Base-by-base conservation (phyloP, 2,329 filamentous ascomycete genomes). In the Diplodia intermedia region DNA sequence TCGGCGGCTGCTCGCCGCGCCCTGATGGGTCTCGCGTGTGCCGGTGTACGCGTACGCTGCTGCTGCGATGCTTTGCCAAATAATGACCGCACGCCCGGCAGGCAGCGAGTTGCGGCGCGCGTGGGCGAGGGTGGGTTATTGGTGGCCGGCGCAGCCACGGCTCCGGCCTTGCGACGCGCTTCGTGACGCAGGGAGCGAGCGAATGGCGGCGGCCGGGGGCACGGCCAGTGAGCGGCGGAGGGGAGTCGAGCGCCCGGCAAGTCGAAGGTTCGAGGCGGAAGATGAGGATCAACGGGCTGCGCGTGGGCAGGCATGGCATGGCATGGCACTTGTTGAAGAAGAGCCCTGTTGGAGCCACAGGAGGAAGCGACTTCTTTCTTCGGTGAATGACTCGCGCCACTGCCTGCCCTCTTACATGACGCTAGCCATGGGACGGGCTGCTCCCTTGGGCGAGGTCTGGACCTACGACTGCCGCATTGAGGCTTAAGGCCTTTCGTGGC, bases 101-200 rank as follows among this genome's bases (percentile, higher is more conserved):
- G 56, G 36, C 20, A 47, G 36, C 56, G 56, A 60, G 56, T n/a
- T 60, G 15, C 56, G 36, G 56, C 54, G 11, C 11, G 31, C n/a
- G 54, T 23, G 56, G 26, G 56, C 38, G 56, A 60, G 56, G 56
- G 56, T 60, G 56, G 38, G 14, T 60, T 43, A 49, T 49, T 61
- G 57, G 57, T 43, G 26, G 57, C 40, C 40, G 47, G 29, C 47
- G 49, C 66, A 67, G 66, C 66, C 65, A 67, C 43, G 55, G 55
- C 53, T 56, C 54, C 54, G 55, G 65, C 65, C 65, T 67, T 67
- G 54, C 36, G 40, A 67, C 66, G 60, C 60, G 66, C 66, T 60
- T 62, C 66, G 66, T 67, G 66, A 55, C 66, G 66, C 66, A 67
- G 49, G 66, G 33, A 67, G 56, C 55, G 54, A 53, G 55, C 54